A percentile compares a stretch with the other conserved stretches of the same genome.
Evolutionary conservation across 2,329 filamentous ascomycete species (phyloP).

Genomic region (Polychaeton citri): DNA sequence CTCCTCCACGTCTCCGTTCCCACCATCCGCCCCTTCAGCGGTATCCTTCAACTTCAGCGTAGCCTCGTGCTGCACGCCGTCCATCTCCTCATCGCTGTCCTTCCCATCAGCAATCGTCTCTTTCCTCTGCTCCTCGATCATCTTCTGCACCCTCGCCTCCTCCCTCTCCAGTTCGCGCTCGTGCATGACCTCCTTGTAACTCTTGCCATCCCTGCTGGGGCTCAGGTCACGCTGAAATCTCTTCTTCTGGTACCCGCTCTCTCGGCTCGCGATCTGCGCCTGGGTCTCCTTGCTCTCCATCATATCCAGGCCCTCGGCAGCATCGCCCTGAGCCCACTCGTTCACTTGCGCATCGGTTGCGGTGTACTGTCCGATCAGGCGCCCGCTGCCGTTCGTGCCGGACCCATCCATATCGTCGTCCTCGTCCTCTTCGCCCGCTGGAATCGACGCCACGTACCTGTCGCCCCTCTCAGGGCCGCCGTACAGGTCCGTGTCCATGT

Average conservation of each 20-base stretch:
- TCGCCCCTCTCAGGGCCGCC: constrained; percentile 53
- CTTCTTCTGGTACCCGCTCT: constrained; percentile 96
- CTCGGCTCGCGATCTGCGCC: constrained; percentile 78
- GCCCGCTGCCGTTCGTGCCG: constrained; percentile 50
- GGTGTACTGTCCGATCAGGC: constrained; percentile 89
- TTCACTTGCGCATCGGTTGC: constrained; percentile 84
- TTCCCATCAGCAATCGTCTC: constrained; percentile 53
- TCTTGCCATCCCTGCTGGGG: constrained; percentile 60
- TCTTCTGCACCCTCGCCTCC: constrained; percentile 69
- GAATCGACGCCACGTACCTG: constrained; percentile 81
- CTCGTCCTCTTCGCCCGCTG: constrained; percentile 68
- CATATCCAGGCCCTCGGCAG: constrained; percentile 84
- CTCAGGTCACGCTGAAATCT: constrained; percentile 80
- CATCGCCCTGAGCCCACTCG: constrained; percentile 81
- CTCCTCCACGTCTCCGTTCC: constrained; percentile 60
- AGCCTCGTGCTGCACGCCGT: constrained; percentile 51
- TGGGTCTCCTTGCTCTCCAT: constrained; percentile 77
- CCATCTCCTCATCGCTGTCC: constrained; percentile 49
- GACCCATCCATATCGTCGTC: constrained; percentile 69
- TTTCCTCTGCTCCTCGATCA: constrained; percentile 66
- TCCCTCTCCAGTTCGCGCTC: constrained; percentile 82
- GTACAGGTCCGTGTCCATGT: constrained; percentile 80
- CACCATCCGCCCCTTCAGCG: constrained; percentile 13
- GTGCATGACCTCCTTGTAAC: constrained; percentile 85
- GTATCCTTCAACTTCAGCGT: constrained; percentile 50